phyloP scores from a whole-genome alignment of 345 rosid species.

The Bruguiera sexangula region DNA sequence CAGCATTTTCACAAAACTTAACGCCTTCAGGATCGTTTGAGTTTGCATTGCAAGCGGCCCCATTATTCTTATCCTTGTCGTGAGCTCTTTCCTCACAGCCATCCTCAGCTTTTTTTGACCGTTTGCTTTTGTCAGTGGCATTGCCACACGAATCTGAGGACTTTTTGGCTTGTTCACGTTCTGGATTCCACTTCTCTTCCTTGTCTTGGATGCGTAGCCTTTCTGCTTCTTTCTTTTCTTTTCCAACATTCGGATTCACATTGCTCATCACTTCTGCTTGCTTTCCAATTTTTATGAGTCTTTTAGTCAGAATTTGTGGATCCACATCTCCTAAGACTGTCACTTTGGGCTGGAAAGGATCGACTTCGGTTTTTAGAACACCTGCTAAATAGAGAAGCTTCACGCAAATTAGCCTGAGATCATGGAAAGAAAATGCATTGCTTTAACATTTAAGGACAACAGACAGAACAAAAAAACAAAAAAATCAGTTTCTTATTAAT shows the following conservation, averaged over 20 bases:
- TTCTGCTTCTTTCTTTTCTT: constrained; percentile 26
- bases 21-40: constrained; percentile 5
- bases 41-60: background rate
- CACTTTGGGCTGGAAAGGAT: constrained; percentile 44
- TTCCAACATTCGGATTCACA: constrained; percentile 19
- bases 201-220: constrained; percentile 1
- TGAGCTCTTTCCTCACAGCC: constrained; percentile 13
- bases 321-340: constrained; percentile 44
- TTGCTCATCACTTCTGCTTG: constrained; percentile 44
- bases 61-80: constrained; percentile 18
- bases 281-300: constrained; percentile 46
- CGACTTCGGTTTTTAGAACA: constrained; percentile 46
- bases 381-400: constrained; percentile 30
- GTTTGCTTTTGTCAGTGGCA: constrained; percentile 14
- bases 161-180: constrained; percentile 15
- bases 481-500: background rate
- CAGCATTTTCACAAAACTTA: constrained; percentile 13
- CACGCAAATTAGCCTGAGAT: constrained; percentile 1
- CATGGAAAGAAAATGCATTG: background rate
- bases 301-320: constrained; percentile 38
- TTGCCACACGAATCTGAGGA: constrained; percentile 11
- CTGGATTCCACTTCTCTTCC: constrained; percentile 21
- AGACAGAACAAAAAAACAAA: background rate
- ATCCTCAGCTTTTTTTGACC: constrained; percentile 1
- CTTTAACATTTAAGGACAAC: background rate